These are phyloP conservation scores for Myrica gale DNA, from an alignment of 306 rosid genomes.

Conservation along the genomic window DNA sequence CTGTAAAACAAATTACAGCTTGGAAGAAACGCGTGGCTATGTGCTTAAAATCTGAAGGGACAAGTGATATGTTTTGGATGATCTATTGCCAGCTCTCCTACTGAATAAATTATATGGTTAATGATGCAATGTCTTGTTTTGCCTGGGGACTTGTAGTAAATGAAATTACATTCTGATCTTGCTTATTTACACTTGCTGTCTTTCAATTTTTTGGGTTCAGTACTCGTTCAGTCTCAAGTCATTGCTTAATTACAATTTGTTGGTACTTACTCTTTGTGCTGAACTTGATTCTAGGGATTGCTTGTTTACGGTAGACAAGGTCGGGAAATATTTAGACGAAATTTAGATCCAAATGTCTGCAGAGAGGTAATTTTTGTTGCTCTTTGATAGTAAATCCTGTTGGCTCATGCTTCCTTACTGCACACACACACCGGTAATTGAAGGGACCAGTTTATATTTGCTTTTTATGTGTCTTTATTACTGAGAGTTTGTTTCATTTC, in stretches of 20 bases:
- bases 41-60: not conserved
- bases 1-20: not conserved
- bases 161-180: constrained; percentile 9
- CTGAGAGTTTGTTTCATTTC: too few relatives aligned
- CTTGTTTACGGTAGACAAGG: constrained; percentile 94
- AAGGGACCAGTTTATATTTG: too few relatives aligned
- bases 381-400: constrained; percentile 16
- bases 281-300: constrained; percentile 69
- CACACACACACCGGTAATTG: too few relatives aligned
- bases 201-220: constrained; percentile 15
- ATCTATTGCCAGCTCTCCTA: not conserved
- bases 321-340: constrained; percentile 72
- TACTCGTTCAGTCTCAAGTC: constrained; percentile 10
- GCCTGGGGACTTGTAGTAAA: not conserved
- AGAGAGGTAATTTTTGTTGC: constrained; percentile 62
- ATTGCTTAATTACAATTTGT: not conserved
- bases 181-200: not conserved
- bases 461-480: too few relatives aligned
- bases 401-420: not conserved
- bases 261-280: constrained; percentile 24
- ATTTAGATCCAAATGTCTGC: constrained; percentile 70
- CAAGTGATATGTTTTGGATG: not conserved
- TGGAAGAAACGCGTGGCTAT: not conserved
- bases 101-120: not conserved
- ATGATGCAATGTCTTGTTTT: not conserved